Evolutionary conservation across 257 asterid genomes (phyloP).

Genomic region (Rehmannia glutinosa): DNA sequence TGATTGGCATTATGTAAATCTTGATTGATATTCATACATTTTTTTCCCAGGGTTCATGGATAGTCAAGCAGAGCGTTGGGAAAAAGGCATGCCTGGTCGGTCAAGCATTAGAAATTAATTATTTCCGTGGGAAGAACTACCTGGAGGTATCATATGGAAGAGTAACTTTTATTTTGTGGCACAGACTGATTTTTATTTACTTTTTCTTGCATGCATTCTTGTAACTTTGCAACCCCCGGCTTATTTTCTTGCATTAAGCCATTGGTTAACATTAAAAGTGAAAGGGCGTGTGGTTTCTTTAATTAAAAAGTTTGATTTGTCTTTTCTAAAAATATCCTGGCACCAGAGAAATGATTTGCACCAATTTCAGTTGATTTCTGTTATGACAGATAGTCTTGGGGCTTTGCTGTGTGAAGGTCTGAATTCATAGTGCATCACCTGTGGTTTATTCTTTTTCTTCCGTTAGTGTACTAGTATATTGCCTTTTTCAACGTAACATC

Average conservation of each 20-base stretch:
- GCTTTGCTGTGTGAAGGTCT: neutral
- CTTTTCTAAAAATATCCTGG: neutral
- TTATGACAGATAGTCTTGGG: neutral
- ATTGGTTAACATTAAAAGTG: neutral
- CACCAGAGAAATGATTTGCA: neutral
- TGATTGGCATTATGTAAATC: neutral
- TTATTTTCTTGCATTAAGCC: neutral
- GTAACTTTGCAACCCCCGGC: neutral
- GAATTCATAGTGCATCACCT: neutral
- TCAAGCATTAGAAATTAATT: slow-evolving; percentile 76
- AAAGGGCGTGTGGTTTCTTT: neutral
- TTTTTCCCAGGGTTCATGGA: slow-evolving; percentile 83
- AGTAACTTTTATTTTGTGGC: slow-evolving; percentile 9
- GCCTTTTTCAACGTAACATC: no score
- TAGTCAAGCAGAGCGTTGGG: slow-evolving; percentile 95
- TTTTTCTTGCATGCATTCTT: slow-evolving; percentile 2
- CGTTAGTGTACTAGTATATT: no score
- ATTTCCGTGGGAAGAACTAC: slow-evolving; percentile 75
- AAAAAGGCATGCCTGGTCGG: slow-evolving; percentile 91
- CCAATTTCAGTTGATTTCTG: no score
- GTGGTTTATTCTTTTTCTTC: no score
- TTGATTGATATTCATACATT: neutral
- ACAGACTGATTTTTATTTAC: neutral
- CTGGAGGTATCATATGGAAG: slow-evolving; percentile 56
- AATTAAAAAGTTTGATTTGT: neutral